A percentile compares a stretch with the other conserved stretches of the same genome.
Evolutionary conservation across 2,329 filamentous ascomycete species (phyloP).

Genomic region (Monosporascus sp.): DNA sequence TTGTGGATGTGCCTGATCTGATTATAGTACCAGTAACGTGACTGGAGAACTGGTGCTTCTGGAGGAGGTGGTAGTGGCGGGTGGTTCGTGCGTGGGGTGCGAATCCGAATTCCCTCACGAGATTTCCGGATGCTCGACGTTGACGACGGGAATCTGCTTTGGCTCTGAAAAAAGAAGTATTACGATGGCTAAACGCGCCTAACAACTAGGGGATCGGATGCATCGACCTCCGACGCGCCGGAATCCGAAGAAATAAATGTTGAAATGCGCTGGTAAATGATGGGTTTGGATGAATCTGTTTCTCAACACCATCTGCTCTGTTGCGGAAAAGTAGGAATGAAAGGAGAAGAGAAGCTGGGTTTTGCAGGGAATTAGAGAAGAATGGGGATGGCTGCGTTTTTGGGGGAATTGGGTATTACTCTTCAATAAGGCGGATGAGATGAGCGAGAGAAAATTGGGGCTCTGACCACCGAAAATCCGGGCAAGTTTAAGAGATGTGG

Average conservation of each 20-base stretch:
- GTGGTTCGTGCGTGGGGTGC: constrained; percentile 19
- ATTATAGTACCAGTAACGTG: neutral
- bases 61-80: constrained; percentile 3
- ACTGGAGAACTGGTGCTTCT: constrained; percentile 3
- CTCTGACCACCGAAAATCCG: constrained; percentile 22
- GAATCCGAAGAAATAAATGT: constrained; percentile 21
- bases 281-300: constrained; percentile 31
- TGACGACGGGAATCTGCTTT: constrained; percentile 8
- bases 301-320: constrained; percentile 12
- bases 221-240: constrained; percentile 18
- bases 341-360: constrained; percentile 22
- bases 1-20: neutral
- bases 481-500: constrained; percentile 29
- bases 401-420: constrained; percentile 40
- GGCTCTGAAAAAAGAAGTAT: constrained; percentile 9
- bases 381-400: constrained; percentile 48
- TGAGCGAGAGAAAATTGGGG: constrained; percentile 42
- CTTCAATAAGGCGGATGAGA: constrained; percentile 35
- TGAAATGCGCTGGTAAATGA: constrained; percentile 25
- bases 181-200: constrained; percentile 3
- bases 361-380: constrained; percentile 26
- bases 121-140: constrained; percentile 12
- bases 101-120: constrained; percentile 26
- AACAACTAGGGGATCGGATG: constrained; percentile 15
- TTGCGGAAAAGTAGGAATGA: constrained; percentile 15